Evolutionary conservation across 2,329 filamentous ascomycete genomes (phyloP), one percentile per base, ranked within the genome.

Genomic region (Blastomyces gilchristii): DNA sequence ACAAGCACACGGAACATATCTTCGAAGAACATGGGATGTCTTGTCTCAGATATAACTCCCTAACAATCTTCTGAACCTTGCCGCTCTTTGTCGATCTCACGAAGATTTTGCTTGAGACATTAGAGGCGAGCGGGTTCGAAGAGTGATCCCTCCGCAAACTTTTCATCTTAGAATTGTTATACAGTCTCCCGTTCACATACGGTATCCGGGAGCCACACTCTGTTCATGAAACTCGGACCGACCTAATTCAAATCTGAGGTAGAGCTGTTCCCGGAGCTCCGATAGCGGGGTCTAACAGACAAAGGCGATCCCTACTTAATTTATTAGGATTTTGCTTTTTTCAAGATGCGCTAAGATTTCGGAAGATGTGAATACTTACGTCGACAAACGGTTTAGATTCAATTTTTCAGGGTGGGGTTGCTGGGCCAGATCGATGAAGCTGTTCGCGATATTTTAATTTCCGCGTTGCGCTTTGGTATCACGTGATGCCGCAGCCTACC

Each of bases 61-160:
- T 87, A 68, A 99, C 94, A 72, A 99, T 95, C 82, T 99, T 99
- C 77, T 97, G 94, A 65, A 97, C 93, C 80, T 97, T 97, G 76
- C 94, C 94, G 76, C 87, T 94, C 77, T 90, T 92, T 58, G 93
- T 96, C 34, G 94, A 97, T 65, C 94, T 85, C 67, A 99, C 90
- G 73, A 95, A 99, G 70, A 95, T 86, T 79, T 97, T 99, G 83
- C 89, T 97, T 41, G 91, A 93, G 67, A 97, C 88, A 72, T 89
- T 96, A 57, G 87, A 81, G 39, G 86, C 82, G 63, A 79, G 77
- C 5, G 80, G 79, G 65, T 85, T 82, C 18, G 80, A 77, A 59
- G 79, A 70, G 73, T 79, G 62, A 78, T 83, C 70, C 65, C 85
- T 79, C 72, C 86, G 85, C 63, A 87, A 75, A 69, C 85, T 87